Evolutionary conservation across 805 yeast species (phyloP), one percentile per base, ranked within the genome.

Genomic region (Sporopachydermia quercuum): DNA sequence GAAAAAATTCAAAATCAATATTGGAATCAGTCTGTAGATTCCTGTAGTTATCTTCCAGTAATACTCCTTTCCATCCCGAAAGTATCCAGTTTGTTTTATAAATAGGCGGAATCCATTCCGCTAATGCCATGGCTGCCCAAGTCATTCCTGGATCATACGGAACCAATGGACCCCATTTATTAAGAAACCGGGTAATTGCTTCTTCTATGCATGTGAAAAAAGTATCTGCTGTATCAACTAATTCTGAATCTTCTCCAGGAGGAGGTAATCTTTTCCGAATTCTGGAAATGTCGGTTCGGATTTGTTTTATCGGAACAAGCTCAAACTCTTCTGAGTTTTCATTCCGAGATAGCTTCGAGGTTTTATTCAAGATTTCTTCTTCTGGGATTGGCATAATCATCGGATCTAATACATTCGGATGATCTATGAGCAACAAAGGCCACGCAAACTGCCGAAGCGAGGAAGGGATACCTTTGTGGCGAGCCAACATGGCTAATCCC

Each of bases 381-480:
- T 44, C 39, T 39, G 51, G 47, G 42, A 62, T 60, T 45, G 68
- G 89, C 2, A 84, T 77, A 45, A 71, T 70, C 30, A 84, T 66
- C 0, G 96, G 95, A 38, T 75, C 66, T 19, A 73, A 58, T 11
- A 84, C 94, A 62, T 77, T 82, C 1, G 96, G 96, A 55, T 87
- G 96, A 49, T 75, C 75, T 47, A 76, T 76, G 42, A 87, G 57
- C 39, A 87, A 57, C 3, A 83, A 59, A 1, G 96, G 95, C 96
- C 96, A 87, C 4, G 83, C 80, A 42, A 69, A 64, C 47, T 74
- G 75, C 43, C 97, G 67, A 40, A 85, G 62, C 42, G 75, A 69
- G 1, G 94, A 89, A 1, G 96, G 96, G 18, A 86, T 65, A 3
- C 97, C 96, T 42, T 75, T 64, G 47, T 78, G 86, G 45, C 95